Conservation (phyloP, 2,329 filamentous ascomycete species). For the Herpotrichia juniperi region DNA sequence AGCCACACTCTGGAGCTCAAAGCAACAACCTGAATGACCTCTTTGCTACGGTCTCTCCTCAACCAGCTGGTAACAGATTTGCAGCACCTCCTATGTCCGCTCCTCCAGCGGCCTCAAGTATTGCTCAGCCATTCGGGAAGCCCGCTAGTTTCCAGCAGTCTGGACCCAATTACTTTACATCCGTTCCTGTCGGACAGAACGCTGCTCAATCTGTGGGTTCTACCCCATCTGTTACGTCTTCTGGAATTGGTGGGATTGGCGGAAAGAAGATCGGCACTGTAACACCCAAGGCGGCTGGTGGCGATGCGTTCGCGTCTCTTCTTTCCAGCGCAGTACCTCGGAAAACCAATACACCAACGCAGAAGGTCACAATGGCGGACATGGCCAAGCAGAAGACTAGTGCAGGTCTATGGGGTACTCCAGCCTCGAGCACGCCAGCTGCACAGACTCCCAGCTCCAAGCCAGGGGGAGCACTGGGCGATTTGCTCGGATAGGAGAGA, state of each 20-base stretch:
- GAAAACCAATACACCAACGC: conserved; percentile 67
- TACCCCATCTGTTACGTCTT: conserved; percentile 52
- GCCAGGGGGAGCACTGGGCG: conserved; percentile 42
- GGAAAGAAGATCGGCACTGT: conserved; percentile 45
- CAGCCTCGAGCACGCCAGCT: conserved; percentile 52
- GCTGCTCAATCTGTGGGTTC: conserved; percentile 41
- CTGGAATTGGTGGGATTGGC: conserved; percentile 41
- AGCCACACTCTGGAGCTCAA: conserved; percentile 84
- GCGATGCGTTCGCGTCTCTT: conserved; percentile 88
- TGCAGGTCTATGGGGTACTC: conserved; percentile 89
- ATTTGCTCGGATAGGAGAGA: conserved; percentile 36
- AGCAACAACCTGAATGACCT: conserved; percentile 81
- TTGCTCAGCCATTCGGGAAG: conserved; percentile 58
- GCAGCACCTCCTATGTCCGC: conserved; percentile 53
- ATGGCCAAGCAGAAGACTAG: conserved; percentile 98
- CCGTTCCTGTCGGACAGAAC: conserved; percentile 59
- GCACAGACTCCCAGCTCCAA: conserved; percentile 36
- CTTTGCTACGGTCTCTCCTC: conserved; percentile 81
- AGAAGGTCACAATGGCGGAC: conserved; percentile 82
- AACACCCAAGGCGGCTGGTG: conserved; percentile 60
- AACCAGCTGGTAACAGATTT: conserved; percentile 60
- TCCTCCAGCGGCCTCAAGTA: conserved; percentile 43
- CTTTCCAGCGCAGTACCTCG: conserved; percentile 81
- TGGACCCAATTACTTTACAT: conserved; percentile 94
- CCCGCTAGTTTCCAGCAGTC: conserved; percentile 73